phyloP scores from a whole-genome alignment of 1,284 basidiomycete genomes.

The Exsudoporus floridanus region DNA sequence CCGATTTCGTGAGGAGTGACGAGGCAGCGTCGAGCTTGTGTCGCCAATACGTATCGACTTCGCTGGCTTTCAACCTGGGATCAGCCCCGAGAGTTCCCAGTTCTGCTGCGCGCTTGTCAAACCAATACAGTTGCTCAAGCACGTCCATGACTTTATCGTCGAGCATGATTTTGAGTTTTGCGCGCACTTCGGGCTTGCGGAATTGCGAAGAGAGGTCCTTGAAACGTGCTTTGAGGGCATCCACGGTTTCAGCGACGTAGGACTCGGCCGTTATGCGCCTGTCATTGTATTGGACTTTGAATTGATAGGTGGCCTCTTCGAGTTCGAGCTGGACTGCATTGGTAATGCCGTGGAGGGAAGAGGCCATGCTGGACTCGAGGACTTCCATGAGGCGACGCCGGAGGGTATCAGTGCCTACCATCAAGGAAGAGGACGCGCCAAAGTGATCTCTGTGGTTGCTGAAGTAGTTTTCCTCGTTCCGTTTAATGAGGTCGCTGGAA shows the following conservation, averaged over 20 bases:
- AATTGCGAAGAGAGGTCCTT: conserved; percentile 85
- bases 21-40: conserved; percentile 94
- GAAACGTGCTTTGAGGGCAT: conserved; percentile 89
- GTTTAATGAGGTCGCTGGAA: conserved; percentile 55
- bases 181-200: conserved; percentile 85
- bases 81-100: conserved; percentile 74
- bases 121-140: conserved; percentile 96
- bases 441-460: conserved; percentile 71
- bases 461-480: conserved; percentile 84
- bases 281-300: conserved; percentile 99
- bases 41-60: conserved; percentile 90
- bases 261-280: conserved; percentile 92
- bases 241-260: conserved; percentile 97
- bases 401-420: conserved; percentile 90
- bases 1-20: conserved; percentile 91
- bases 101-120: conserved; percentile 82
- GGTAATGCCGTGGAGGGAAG: conserved; percentile 91
- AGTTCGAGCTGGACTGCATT: conserved; percentile 96
- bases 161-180: conserved; percentile 86
- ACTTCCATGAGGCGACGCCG: conserved; percentile 93
- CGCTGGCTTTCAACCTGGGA: conserved; percentile 68
- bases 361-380: conserved; percentile 95
- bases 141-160: conserved; percentile 98
- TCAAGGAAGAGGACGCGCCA: conserved; percentile 63
- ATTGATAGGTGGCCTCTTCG: conserved; percentile 96